Evolutionary conservation across 805 yeast genomes (phyloP), one percentile per base, ranked within the genome.

Genomic region (Barnettozyma sucrosica): DNA sequence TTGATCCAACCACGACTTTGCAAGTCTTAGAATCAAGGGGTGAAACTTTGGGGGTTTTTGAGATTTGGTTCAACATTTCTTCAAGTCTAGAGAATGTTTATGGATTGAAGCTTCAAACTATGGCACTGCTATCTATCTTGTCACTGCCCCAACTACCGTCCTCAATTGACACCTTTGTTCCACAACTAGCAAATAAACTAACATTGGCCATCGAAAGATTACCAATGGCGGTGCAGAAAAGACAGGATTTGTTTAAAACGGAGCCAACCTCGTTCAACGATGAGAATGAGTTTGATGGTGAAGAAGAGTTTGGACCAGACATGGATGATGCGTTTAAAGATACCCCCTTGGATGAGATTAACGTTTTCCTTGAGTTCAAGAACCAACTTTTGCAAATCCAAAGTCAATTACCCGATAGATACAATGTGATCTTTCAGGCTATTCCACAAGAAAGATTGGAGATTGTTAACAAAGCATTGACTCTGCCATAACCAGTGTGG

Each of bases 301-400:
- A 38, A 23, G 33, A 52, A 1, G 59, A 51, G 10, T 51, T 52
- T 51, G 71, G 68, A 33, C 41, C 28, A 37, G 72, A 67, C 37
- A 81, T 82, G 46, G 96, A 89, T 58, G 96, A 84, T 59, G 80
- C 93, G 13, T 75, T 85, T 63, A 80, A 83, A 48, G 85, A 81
- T 54, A 83, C 95, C 1, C 87, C 93, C 7, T 71, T 92, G 49
- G 97, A 90, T 63, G 70, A 75, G 38, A 65, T 89, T 40, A 85
- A 89, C 61, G 81, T 83, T 5, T 87, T 81, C 67, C 68, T 72
- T 40, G 80, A 79, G 5, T 80, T 89, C 64, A 77, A 79, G 47
- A 71, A 73, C n/a, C 74, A 75, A 45, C 69, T 88, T 32, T 55
- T 67, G 2, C 61, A 65, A 2, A 56, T 85, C 21, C 80, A 79